Base-by-base conservation (phyloP, 208 protist genomes). In the Zelonia costaricensis region DNA sequence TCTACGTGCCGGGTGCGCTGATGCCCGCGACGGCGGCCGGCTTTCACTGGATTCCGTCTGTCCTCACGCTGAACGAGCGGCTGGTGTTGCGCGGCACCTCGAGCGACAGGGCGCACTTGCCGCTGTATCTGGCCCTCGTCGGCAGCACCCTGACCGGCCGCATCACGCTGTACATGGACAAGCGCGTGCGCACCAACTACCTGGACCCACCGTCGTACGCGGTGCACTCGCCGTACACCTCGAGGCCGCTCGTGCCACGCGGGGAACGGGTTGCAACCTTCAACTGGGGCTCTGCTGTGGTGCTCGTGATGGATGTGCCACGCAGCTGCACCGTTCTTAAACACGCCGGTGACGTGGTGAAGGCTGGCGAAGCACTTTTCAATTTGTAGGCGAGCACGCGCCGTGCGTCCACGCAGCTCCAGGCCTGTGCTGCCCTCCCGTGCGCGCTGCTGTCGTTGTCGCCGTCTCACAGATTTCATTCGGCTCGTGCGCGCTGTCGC, bases 221-320 rank as follows among this genome's bases (percentile, higher is more conserved):
- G 35, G 67, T 95, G 52, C 74, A 83, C 53, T 57, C 57, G 31
- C 43, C 43, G 20, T 92, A 92, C 62, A 39, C 67, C 13, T 77
- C 71, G 35, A 35, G 36, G 27, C 78, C 79, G 31, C 18, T 75
- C 16, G 13, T 85, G n/a, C 45, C 42, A 16, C 76, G 62, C 38
- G 90, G 86, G 1, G 33, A 56, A 23, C 48, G 42, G 4, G 66
- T 95, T 2, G 83, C 80, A 9, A 80, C 74, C 23, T 95, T 95
- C 66, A 70, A 83, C 44, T 95, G 90, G 86, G 90, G 90, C 25
- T 95, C 90, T 30, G 76, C 90, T n/a, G 84, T 95, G 7, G 85
- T 86, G 7, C 42, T 95, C 22, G 45, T 95, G 22, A 54, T 88
- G 56, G 90, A 95, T 72, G 70, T 93, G n/a, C 86, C 86, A 8